Evolutionary conservation across 2,329 filamentous ascomycete species (phyloP), one percentile per base, ranked within the genome.

Genomic region (Colletotrichum chlorophyti): DNA sequence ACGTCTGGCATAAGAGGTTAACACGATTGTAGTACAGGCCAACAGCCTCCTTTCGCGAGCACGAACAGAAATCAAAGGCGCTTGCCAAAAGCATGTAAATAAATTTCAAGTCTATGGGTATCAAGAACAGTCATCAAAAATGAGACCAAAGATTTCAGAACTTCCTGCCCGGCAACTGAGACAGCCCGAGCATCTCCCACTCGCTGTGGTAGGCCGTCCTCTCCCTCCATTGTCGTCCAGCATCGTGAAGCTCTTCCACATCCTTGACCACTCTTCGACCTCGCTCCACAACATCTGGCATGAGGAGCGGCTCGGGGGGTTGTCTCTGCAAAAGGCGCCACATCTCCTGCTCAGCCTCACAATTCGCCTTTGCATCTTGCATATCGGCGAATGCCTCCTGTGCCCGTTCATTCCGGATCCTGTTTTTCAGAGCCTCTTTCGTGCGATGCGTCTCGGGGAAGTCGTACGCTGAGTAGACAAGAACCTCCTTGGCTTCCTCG

Each of bases 301-400:
- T 74, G 7, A 68, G 66, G 42, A 72, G 37, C 23, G 70, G 70
- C 55, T 66, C 66, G 0, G 74, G 75, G 3, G 77, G 75, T 27
- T 69, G 66, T 64, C 68, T 70, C 35, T 74, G 73, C 17, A 83
- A 59, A 14, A 82, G 55, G 9, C 68, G 64, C 81, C 81, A 83
- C 70, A 84, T 69, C 41, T 72, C 66, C 23, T 64, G 60, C 63
- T 83, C 81, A 27, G 78, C 79, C 21, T 69, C 64, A 38, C 71
- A 70, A 50, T 74, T 77, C 2, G 69, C 72, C 34, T 70, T 69
- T 14, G 69, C 68, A 60, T 84, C 81, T 12, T 70, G 59, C 4
- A 68, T 64, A 23, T 81, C 77, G 0, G 81, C 79, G 32, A 77
- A 71, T 11, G 65, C 69, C 60, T 83, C 80, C 38, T 79, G 75